A percentile compares a stretch with the other conserved stretches of the same genome.
phyloP scores from a whole-genome alignment of 2,329 filamentous ascomycete genomes.

The Elsinoe arachidis region DNA sequence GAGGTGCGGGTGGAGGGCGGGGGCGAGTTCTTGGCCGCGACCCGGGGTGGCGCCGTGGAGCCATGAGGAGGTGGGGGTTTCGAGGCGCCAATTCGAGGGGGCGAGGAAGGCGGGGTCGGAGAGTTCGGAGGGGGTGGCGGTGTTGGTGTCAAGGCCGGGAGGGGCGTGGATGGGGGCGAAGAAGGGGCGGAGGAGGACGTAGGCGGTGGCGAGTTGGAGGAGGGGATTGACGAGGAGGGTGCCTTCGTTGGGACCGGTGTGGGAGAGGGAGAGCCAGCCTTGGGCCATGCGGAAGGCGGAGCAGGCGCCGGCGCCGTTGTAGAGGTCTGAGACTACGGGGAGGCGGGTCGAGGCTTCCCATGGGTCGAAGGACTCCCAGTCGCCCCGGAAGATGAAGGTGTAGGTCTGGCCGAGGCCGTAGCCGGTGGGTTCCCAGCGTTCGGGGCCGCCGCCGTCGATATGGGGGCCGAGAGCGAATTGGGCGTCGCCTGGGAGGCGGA shows the following conservation, averaged over 20 bases:
- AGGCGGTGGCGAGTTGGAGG: conserved; percentile 65
- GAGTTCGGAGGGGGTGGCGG: background rate
- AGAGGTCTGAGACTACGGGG: conserved; percentile 61
- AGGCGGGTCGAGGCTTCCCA: conserved; percentile 69
- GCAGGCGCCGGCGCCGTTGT: conserved; percentile 73
- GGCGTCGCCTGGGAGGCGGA: conserved; percentile 48
- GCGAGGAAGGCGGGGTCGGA: conserved; percentile 34
- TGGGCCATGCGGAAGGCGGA: conserved; percentile 83
- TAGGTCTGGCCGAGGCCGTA: conserved; percentile 60
- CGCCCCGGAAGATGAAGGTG: conserved; percentile 59
- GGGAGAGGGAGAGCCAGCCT: conserved; percentile 76
- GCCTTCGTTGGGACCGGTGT: conserved; percentile 64
- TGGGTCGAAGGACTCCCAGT: conserved; percentile 74
- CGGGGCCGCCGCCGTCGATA: conserved; percentile 43
- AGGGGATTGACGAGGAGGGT: conserved; percentile 77
- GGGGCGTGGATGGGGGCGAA: conserved; percentile 47
- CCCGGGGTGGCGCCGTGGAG: conserved; percentile 64
- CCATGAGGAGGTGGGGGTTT: conserved; percentile 44
- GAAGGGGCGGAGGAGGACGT: conserved; percentile 75
- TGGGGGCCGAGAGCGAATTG: conserved; percentile 50
- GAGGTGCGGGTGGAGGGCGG: conserved; percentile 60
- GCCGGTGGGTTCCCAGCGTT: conserved; percentile 50
- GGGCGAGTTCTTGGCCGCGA: conserved; percentile 59
- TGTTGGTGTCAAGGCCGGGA: background rate
- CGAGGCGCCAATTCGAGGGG: conserved; percentile 53